These are phyloP conservation scores for Nymphaea colorata DNA, from an alignment of 164 flowering plant species.

Conservation along the genomic window DNA sequence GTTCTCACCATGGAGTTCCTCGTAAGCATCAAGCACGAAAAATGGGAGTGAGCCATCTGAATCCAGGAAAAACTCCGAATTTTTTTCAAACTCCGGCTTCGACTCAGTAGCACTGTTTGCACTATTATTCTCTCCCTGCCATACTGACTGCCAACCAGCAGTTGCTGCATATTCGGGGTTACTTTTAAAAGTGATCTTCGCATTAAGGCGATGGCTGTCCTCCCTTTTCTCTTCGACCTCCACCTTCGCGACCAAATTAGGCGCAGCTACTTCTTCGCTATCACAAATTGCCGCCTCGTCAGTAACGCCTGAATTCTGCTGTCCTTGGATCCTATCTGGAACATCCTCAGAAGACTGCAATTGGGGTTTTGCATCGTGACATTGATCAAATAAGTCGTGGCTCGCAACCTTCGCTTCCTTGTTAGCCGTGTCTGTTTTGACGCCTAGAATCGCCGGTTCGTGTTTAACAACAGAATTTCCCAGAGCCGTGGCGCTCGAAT, in stretches of 20 bases:
- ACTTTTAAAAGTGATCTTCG: slow-evolving; percentile 37
- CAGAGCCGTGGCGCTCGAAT: neutral
- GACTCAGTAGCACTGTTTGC: slow-evolving; percentile 3
- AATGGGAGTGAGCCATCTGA: slow-evolving; percentile 80
- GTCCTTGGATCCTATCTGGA: slow-evolving; percentile 3
- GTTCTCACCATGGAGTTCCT: slow-evolving; percentile 66
- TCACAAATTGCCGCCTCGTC: neutral
- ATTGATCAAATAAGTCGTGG: neutral
- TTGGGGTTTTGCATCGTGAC: slow-evolving; percentile 18
- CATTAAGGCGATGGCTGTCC: slow-evolving; percentile 45
- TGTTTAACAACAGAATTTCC: neutral
- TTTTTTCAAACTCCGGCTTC: slow-evolving; percentile 24
- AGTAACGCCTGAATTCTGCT: slow-evolving; percentile 2
- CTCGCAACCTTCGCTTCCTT: neutral
- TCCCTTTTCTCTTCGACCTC: slow-evolving; percentile 21
- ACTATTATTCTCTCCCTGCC: slow-evolving; percentile 27
- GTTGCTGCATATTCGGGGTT: slow-evolving; percentile 51
- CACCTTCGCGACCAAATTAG: slow-evolving; percentile 12
- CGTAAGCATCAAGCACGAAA: slow-evolving; percentile 81
- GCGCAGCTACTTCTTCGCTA: slow-evolving; percentile 7
- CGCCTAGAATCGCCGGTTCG: neutral
- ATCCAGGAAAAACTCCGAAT: slow-evolving; percentile 48
- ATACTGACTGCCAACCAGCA: slow-evolving; percentile 55
- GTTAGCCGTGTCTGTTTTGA: neutral
- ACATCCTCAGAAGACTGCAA: slow-evolving; percentile 3